phyloP scores from a whole-genome alignment of 2,329 filamentous ascomycete species.

The Diaporthe batatas region DNA sequence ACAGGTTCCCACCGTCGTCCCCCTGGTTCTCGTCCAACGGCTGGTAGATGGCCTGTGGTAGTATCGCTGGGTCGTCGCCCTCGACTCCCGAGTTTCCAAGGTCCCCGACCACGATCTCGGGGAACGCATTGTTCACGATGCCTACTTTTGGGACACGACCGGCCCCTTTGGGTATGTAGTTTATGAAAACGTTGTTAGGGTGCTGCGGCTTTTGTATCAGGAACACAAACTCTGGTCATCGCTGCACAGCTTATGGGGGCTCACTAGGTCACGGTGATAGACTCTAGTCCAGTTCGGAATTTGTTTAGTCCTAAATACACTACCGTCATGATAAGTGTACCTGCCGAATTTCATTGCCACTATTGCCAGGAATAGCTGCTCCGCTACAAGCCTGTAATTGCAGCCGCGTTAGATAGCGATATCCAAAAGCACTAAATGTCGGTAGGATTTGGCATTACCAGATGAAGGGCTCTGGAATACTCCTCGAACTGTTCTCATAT shows the following conservation, averaged over 20 bases:
- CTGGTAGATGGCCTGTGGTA: neutral
- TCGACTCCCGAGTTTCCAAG: neutral
- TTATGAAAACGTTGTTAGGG: slow-evolving; percentile 13
- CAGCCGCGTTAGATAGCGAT: neutral
- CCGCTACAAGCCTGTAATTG: slow-evolving; percentile 6
- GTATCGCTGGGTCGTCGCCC: neutral
- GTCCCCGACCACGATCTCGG: slow-evolving; percentile 12
- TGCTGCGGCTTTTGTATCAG: neutral
- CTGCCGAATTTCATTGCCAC: neutral
- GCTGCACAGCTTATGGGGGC: neutral
- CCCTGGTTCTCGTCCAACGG: neutral
- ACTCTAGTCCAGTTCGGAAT: neutral
- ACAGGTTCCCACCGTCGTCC: neutral
- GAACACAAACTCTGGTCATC: no score
- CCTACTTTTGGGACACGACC: neutral
- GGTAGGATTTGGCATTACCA: neutral
- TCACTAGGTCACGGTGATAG: slow-evolving; percentile 21
- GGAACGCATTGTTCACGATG: slow-evolving; percentile 9
- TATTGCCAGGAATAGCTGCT: slow-evolving; percentile 12
- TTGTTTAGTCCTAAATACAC: neutral
- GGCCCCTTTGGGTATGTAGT: neutral
- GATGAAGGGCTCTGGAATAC: slow-evolving; percentile 7
- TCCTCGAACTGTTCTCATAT: neutral
- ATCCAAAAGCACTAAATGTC: neutral
- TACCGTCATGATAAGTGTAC: neutral